These are phyloP conservation scores for Niveomyces coronatus DNA, from an alignment of 2,329 filamentous ascomycete species.

Conservation along the genomic window DNA sequence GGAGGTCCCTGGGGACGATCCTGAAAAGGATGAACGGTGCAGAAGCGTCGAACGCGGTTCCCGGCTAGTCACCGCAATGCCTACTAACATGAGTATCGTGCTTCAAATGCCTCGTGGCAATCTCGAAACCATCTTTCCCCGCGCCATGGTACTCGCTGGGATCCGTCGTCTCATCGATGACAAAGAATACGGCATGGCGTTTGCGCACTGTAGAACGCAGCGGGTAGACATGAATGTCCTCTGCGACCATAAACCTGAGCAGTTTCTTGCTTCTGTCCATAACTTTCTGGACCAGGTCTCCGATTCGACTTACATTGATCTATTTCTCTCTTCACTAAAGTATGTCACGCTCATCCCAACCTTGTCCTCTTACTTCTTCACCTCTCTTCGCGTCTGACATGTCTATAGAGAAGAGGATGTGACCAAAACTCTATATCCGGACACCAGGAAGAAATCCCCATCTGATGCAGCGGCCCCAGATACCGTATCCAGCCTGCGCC, in stretches of 20 bases:
- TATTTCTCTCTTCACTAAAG: conserved; percentile 82
- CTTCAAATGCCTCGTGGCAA: conserved; percentile 96
- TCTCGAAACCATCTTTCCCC: conserved; percentile 85
- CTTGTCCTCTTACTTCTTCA: neutral
- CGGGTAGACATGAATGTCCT: conserved; percentile 97
- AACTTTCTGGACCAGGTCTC: conserved; percentile 78
- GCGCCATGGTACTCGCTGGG: conserved; percentile 84
- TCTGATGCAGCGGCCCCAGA: conserved; percentile 6
- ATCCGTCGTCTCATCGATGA: conserved; percentile 72
- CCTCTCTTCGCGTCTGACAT: conserved; percentile 16
- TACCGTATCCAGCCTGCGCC: conserved; percentile 11
- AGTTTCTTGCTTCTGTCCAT: conserved; percentile 68
- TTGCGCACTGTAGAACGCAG: conserved; percentile 80
- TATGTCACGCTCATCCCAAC: conserved; percentile 26
- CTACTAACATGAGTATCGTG: conserved; percentile 73
- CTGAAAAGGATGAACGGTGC: conserved; percentile 85
- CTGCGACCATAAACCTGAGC: conserved; percentile 80
- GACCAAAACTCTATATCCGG: conserved; percentile 83
- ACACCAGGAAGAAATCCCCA: conserved; percentile 50
- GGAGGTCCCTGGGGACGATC: conserved; percentile 76
- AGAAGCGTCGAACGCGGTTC: conserved; percentile 85
- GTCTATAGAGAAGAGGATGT: conserved; percentile 71
- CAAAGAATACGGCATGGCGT: conserved; percentile 75
- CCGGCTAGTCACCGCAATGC: conserved; percentile 78
- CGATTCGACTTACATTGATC: conserved; percentile 72